These are phyloP conservation scores for Triticum monococcum DNA, from an alignment of 176 grass and related monocot genomes.

Conservation along the genomic window DNA sequence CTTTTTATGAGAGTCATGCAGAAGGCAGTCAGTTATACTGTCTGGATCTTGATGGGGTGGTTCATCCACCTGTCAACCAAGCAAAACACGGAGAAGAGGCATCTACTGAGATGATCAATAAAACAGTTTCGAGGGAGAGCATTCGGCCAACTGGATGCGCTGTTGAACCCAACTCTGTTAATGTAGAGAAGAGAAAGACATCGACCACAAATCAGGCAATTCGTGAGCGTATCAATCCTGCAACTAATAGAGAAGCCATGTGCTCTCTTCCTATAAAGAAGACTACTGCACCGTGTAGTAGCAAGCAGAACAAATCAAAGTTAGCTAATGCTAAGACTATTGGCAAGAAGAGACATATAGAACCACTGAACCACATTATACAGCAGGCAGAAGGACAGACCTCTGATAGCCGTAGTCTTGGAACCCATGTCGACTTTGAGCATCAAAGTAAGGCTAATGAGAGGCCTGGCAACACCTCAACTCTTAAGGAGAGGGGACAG, in stretches of 20 bases:
- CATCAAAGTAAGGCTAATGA: neutral
- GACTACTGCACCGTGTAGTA: neutral
- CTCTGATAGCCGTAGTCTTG: neutral
- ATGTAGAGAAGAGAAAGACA: neutral
- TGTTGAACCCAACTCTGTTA: neutral
- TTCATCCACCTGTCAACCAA: neutral
- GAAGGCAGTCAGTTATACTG: neutral
- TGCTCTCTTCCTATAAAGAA: slow-evolving; percentile 8
- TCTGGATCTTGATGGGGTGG: slow-evolving; percentile 9
- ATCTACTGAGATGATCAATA: neutral
- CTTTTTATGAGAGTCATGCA: neutral
- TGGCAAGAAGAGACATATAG: slow-evolving; percentile 14
- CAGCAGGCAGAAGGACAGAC: neutral
- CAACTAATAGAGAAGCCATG: neutral
- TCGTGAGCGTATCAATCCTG: neutral
- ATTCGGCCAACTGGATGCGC: neutral
- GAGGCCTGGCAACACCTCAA: neutral
- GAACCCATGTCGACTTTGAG: neutral
- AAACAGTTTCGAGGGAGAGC: neutral
- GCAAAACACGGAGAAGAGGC: neutral
- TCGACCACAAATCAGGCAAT: neutral
- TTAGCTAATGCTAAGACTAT: neutral
- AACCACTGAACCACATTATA: slow-evolving; percentile 12
- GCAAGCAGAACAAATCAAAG: neutral
- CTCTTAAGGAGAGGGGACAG: neutral